phyloP scores from a whole-genome alignment of 1,139 yeast species.

The Nakaseomyces delphensis region DNA sequence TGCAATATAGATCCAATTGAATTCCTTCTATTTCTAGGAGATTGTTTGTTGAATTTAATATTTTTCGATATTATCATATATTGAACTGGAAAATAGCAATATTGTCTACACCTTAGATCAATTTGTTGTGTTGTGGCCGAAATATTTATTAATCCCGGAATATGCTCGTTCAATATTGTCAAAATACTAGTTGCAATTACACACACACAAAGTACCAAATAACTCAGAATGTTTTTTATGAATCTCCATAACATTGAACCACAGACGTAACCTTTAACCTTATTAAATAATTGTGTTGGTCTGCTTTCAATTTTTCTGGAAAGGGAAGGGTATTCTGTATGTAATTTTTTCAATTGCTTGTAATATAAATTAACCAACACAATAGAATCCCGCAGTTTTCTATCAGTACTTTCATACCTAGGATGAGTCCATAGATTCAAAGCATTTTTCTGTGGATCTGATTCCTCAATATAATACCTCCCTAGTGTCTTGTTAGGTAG shows the following conservation, averaged over 20 bases:
- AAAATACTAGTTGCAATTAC: conserved; percentile 34
- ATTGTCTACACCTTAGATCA: conserved; percentile 68
- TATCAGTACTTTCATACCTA: conserved; percentile 15
- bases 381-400: conserved; percentile 18
- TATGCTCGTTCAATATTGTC: conserved; percentile 33
- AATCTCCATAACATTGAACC: conserved; percentile 2
- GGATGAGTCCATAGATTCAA: conserved; percentile 28
- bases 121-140: conserved; percentile 71
- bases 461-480: conserved; percentile 9
- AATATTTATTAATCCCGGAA: conserved; percentile 34
- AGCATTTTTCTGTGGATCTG: conserved; percentile 24
- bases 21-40: conserved; percentile 28
- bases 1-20: conserved; percentile 10
- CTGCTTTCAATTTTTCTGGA: conserved; percentile 2
- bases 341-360: conserved; percentile 18
- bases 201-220: conserved; percentile 21
- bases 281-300: not conserved
- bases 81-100: conserved; percentile 75
- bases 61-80: conserved; percentile 45
- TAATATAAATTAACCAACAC: conserved; percentile 24
- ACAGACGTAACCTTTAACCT: conserved; percentile 3
- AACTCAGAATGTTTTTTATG: conserved; percentile 7
- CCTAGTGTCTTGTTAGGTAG: conserved; percentile 34
- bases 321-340: conserved; percentile 15
- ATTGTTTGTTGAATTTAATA: conserved; percentile 30